Evolutionary conservation across 192 early-diverging fungal genomes (phyloP).

Genomic region (Backusella macrospora): DNA sequence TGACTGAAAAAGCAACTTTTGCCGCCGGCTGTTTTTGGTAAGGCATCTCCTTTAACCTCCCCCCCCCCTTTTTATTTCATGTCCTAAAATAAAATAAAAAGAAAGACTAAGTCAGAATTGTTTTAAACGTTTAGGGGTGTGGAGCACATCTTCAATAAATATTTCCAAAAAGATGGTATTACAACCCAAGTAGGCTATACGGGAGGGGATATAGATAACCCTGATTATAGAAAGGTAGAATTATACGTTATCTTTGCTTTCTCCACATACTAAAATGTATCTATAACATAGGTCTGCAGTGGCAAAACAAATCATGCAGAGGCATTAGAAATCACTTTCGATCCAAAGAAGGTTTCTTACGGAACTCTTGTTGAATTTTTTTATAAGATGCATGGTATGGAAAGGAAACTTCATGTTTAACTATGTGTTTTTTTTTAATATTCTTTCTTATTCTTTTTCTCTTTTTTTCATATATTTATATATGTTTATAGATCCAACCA

Average conservation of each 20-base stretch:
- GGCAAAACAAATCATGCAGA: constrained; percentile 84
- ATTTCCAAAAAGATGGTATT: constrained; percentile 52
- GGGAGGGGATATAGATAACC: constrained; percentile 47
- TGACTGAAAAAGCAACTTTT: constrained; percentile 69
- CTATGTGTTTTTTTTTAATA: not conserved
- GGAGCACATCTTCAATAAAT: constrained; percentile 52
- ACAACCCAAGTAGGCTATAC: constrained; percentile 58
- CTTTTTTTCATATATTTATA: constrained; percentile 21
- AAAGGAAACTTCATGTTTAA: not conserved
- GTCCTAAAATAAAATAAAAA: not conserved
- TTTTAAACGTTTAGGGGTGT: constrained; percentile 50
- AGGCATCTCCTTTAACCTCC: not conserved
- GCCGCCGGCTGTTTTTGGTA: constrained; percentile 96
- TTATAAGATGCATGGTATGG: constrained; percentile 67
- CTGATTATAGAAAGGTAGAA: constrained; percentile 54
- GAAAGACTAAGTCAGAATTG: not conserved
- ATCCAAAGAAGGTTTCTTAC: constrained; percentile 73
- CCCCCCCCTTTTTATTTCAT: not conserved
- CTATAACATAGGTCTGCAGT: constrained; percentile 60
- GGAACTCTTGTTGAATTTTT: constrained; percentile 79
- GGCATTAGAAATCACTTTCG: constrained; percentile 77
- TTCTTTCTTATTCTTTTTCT: not conserved
- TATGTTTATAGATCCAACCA: constrained; percentile 72
- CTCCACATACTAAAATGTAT: not conserved
- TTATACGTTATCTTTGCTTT: not conserved